Base-by-base conservation (phyloP, 1,139 yeast genomes). In the Spathaspora sp. region DNA sequence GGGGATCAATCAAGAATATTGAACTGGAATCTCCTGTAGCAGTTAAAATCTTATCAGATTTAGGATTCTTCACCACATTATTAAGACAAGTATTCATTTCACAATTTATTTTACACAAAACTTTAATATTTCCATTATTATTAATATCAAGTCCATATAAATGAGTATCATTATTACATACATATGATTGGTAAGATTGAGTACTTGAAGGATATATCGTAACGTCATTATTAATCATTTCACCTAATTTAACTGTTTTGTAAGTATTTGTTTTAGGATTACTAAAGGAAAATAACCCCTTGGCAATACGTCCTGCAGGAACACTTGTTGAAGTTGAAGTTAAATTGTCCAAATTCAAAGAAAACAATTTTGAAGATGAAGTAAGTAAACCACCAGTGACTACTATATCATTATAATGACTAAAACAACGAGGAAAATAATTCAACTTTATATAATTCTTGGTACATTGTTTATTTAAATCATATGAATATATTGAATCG, bases 161-260 rank as follows among this genome's bases (percentile, higher is more conserved):
- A 47, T 78, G 72, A 42, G 82, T 79, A 61, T 90, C 97, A 60
- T 90, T 90, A 62, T 89, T 90, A 65, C 97, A 89, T 13, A 88
- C 81, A 53, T 80, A 80, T 2, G 90, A 78, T 44, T 74, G 72
- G 59, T 76, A 82, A 38, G 68, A 66, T 45, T 64, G 64, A 51
- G 61, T 56, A 8, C 75, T 62, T 6, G 65, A 46, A 46, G 69
- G 70, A 59, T 76, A 74, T 24, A 87, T 63, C 1, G 84, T 70
- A n/a, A 89, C 95, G 43, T 89, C 82, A 64, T 90, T 90, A 64
- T 89, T 89, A 56, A 90, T 89, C 69, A 84, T 81, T 42, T 86
- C 87, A 0, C 97, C 97, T 39, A 89, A 65, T 44, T 79, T 80
- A 25, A 79, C 75, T 1, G 86, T 78, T 42, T 73, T 65, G 8